These are phyloP conservation scores for Phaeodactylum tricornutum DNA, from an alignment of 108 stramenopile species.

Conservation along the genomic window DNA sequence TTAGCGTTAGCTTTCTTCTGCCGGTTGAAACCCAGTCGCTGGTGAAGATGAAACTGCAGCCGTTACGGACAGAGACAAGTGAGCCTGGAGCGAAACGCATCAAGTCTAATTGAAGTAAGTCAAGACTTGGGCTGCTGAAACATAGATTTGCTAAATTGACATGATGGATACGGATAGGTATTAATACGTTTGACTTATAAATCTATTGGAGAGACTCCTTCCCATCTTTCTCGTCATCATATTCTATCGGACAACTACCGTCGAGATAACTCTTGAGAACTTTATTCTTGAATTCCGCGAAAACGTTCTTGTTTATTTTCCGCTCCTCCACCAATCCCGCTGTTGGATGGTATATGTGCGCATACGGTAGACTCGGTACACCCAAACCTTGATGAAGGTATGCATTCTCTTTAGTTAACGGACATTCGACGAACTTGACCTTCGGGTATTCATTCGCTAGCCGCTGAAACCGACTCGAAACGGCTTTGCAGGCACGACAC, in stretches of 20 bases:
- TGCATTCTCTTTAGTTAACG: slow-evolving; percentile 49
- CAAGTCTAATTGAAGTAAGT: too few relatives aligned
- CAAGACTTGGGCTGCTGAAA: too few relatives aligned
- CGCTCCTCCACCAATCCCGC: slow-evolving; percentile 53
- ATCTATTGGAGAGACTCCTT: too few relatives aligned
- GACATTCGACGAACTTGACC: slow-evolving; percentile 70
- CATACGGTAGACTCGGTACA: slow-evolving; percentile 52
- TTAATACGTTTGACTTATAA: too few relatives aligned
- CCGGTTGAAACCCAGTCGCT: too few relatives aligned
- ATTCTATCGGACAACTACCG: slow-evolving; percentile 32
- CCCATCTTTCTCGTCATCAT: too few relatives aligned
- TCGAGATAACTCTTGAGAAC: slow-evolving; percentile 35
- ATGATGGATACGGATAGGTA: too few relatives aligned
- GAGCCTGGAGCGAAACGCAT: too few relatives aligned
- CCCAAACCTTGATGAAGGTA: slow-evolving; percentile 60
- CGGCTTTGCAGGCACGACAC: slow-evolving; percentile 64
- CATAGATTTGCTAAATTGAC: too few relatives aligned
- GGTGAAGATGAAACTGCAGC: too few relatives aligned
- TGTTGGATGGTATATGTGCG: slow-evolving; percentile 63
- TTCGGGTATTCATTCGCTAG: slow-evolving; percentile 30
- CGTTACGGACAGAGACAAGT: too few relatives aligned
- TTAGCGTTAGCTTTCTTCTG: slow-evolving; percentile 66
- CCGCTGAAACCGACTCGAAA: slow-evolving; percentile 30
- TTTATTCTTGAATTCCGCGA: slow-evolving; percentile 36
- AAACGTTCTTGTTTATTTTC: slow-evolving; percentile 35